phyloP scores from a whole-genome alignment of 192 early-diverging fungal genomes.

The Linnemannia hyalina region DNA sequence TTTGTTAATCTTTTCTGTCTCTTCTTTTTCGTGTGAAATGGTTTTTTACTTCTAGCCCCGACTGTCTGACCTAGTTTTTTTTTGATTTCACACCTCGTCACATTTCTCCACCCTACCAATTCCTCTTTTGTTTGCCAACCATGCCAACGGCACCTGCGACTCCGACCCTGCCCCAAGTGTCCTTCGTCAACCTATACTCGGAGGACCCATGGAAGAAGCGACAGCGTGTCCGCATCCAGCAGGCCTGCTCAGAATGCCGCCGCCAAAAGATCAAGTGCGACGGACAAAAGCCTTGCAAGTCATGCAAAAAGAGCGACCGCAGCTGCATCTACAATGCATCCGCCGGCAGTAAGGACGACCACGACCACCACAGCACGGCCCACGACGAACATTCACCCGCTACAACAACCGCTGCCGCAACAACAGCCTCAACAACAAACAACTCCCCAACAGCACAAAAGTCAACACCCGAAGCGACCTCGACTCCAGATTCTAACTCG shows the following conservation, averaged over 20 bases:
- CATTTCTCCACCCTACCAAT: background rate
- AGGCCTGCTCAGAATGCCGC: constrained; percentile 59
- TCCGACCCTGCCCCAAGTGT: constrained; percentile 49
- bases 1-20: background rate
- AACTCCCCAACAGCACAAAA: background rate
- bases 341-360: constrained; percentile 30
- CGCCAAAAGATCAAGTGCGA: constrained; percentile 62
- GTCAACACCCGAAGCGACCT: background rate
- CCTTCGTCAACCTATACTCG: constrained; percentile 56
- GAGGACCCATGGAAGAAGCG: constrained; percentile 58
- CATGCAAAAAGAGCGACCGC: constrained; percentile 51
- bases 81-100: background rate
- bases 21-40: background rate
- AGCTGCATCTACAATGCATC: constrained; percentile 49
- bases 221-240: constrained; percentile 59
- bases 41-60: background rate
- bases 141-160: constrained; percentile 53
- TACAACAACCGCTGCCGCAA: background rate
- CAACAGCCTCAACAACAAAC: background rate
- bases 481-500: background rate
- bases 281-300: constrained; percentile 59
- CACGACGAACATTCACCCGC: background rate
- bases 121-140: background rate
- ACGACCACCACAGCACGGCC: background rate
- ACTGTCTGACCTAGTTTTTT: background rate